Conservation (phyloP, 129 eudicot genomes). For the Saussurea involucrata region DNA sequence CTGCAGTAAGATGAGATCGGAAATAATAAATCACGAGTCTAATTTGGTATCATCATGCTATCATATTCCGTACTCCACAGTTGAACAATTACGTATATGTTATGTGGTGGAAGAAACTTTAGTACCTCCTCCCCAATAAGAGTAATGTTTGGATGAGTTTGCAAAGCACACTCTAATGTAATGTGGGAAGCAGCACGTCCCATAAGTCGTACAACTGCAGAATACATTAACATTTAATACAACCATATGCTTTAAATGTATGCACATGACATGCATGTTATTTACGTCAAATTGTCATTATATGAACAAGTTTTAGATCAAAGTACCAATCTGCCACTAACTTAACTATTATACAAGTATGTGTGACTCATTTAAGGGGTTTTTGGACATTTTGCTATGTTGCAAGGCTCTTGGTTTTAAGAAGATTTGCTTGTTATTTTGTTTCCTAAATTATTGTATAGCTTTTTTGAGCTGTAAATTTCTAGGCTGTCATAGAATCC, state of each 20-base stretch:
- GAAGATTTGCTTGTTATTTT: too few species aligned
- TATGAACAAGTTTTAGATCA: neutral
- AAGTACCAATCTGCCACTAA: too few species aligned
- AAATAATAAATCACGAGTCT: neutral
- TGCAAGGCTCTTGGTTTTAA: too few species aligned
- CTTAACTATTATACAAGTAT: too few species aligned
- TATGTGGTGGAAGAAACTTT: neutral
- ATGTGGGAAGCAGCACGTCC: slow-evolving; percentile 92
- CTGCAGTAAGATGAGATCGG: slow-evolving; percentile 29
- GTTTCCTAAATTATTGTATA: too few species aligned
- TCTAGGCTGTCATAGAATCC: too few species aligned
- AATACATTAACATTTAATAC: neutral
- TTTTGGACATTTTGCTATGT: neutral
- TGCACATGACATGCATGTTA: neutral
- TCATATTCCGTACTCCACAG: neutral
- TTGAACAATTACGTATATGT: neutral
- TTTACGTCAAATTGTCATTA: neutral
- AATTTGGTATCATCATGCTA: neutral
- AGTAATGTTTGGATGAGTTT: slow-evolving; percentile 79
- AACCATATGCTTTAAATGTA: neutral
- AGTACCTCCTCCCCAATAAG: slow-evolving; percentile 86
- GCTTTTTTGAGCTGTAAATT: too few species aligned
- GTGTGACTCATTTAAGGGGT: neutral
- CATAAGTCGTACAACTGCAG: slow-evolving; percentile 78
- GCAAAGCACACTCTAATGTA: slow-evolving; percentile 87